phyloP scores from a whole-genome alignment of 306 rosid genomes.

The Herpetospermum pedunculosum region DNA sequence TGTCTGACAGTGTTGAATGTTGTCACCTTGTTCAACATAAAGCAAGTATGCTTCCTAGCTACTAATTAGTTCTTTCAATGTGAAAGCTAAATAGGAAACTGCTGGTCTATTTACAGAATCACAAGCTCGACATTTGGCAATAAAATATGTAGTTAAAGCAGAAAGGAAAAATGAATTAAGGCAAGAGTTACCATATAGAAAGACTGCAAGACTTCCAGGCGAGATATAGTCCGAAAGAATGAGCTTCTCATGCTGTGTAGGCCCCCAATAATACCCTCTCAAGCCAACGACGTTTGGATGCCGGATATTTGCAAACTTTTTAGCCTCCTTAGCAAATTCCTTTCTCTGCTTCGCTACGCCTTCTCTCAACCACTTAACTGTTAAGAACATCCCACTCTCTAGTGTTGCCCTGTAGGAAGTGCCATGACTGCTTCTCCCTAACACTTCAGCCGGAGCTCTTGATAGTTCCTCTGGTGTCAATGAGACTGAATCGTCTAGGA shows the following conservation, averaged over 20 bases:
- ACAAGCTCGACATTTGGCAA: not conserved
- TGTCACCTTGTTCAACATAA: not conserved
- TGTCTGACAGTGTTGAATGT: not conserved
- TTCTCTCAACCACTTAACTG: conserved; percentile 98
- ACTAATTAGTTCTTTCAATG: not conserved
- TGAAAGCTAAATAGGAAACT: not conserved
- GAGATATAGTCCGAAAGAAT: conserved; percentile 87
- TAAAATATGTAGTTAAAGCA: not conserved
- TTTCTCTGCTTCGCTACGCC: conserved; percentile 97
- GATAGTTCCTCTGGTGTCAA: conserved; percentile 88
- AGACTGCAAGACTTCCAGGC: conserved; percentile 89
- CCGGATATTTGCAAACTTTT: conserved; percentile 85
- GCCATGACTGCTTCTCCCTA: conserved; percentile 98
- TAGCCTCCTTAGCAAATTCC: conserved; percentile 92
- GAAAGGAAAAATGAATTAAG: conserved; percentile 1
- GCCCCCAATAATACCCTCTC: conserved; percentile 99
- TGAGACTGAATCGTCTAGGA: conserved; percentile 73
- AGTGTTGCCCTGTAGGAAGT: conserved; percentile 90
- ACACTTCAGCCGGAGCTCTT: conserved; percentile 92
- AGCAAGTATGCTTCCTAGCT: not conserved
- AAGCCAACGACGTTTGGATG: conserved; percentile 95
- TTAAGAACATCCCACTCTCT: conserved; percentile 64
- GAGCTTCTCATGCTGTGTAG: conserved; percentile 97
- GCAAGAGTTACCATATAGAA: conserved; percentile 69
- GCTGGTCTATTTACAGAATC: not conserved